Conservation (phyloP, 177 flowering plant species). For the Vitis hybrid region DNA sequence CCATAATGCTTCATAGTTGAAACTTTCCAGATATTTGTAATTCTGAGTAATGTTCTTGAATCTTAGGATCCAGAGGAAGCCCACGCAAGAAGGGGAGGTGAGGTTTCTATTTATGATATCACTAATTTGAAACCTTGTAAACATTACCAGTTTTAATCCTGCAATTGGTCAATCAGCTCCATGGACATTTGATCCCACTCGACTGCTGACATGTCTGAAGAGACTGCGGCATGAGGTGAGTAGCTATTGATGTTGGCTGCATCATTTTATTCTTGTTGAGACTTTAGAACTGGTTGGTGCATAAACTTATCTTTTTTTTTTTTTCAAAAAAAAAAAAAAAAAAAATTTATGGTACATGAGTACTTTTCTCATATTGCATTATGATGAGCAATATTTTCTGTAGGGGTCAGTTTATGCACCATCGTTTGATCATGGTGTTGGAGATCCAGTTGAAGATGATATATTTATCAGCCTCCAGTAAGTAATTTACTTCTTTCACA, state of each 20-base stretch:
- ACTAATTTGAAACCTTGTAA: constrained; percentile 10
- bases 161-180: constrained; percentile 66
- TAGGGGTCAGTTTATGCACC: constrained; percentile 92
- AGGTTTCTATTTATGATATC: constrained; percentile 27
- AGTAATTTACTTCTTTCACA: constrained; percentile 29
- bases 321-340: too few species aligned
- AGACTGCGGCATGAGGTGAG: constrained; percentile 63
- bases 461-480: constrained; percentile 78
- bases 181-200: constrained; percentile 86
- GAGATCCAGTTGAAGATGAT: constrained; percentile 95
- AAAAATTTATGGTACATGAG: background rate
- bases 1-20: background rate
- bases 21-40: background rate
- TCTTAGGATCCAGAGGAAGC: constrained; percentile 88
- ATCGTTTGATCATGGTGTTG: constrained; percentile 92
- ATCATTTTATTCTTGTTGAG: background rate
- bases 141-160: constrained; percentile 19
- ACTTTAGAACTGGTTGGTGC: background rate
- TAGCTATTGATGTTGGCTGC: background rate
- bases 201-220: constrained; percentile 56
- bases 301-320: background rate
- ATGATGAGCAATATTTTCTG: constrained; percentile 2
- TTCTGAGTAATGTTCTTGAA: constrained; percentile 4
- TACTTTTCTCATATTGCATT: constrained; percentile 2
- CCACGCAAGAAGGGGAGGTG: constrained; percentile 99